These are phyloP conservation scores for Viola odorata DNA, from an alignment of 345 rosid genomes.

Conservation along the genomic window DNA sequence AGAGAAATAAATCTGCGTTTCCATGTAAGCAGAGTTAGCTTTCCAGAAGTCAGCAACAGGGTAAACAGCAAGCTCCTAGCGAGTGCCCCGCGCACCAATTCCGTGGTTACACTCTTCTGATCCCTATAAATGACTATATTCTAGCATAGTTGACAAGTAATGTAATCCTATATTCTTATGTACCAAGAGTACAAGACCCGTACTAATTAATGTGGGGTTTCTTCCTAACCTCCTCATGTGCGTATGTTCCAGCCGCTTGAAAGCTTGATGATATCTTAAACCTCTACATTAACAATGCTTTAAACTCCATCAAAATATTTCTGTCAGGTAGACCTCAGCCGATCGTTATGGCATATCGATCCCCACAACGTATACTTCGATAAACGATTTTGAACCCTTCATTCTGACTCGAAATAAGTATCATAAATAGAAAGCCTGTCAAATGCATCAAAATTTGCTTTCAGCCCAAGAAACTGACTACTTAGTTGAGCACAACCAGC, in stretches of 20 bases:
- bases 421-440: constrained; percentile 74
- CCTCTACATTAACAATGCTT: not conserved
- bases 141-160: constrained; percentile 1
- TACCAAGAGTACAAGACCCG: constrained; percentile 9
- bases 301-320: not conserved
- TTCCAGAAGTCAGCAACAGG: too few relatives aligned
- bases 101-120: not conserved
- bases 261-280: not conserved
- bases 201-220: constrained; percentile 23
- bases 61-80: not conserved
- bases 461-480: constrained; percentile 77
- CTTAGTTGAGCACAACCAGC: constrained; percentile 76
- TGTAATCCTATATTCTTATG: constrained; percentile 28
- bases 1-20: too few relatives aligned
- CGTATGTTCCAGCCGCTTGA: not conserved
- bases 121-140: not conserved
- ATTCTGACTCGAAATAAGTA: constrained; percentile 60
- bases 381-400: too few relatives aligned
- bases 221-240: constrained; percentile 7
- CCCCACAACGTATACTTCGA: not conserved
- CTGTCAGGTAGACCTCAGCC: not conserved
- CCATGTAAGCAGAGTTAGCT: too few relatives aligned
- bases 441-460: constrained; percentile 82
- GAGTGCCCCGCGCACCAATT: not conserved
- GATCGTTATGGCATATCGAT: not conserved